phyloP scores from a whole-genome alignment of 2,329 filamentous ascomycete genomes.

The Periconia macrospinosa region DNA sequence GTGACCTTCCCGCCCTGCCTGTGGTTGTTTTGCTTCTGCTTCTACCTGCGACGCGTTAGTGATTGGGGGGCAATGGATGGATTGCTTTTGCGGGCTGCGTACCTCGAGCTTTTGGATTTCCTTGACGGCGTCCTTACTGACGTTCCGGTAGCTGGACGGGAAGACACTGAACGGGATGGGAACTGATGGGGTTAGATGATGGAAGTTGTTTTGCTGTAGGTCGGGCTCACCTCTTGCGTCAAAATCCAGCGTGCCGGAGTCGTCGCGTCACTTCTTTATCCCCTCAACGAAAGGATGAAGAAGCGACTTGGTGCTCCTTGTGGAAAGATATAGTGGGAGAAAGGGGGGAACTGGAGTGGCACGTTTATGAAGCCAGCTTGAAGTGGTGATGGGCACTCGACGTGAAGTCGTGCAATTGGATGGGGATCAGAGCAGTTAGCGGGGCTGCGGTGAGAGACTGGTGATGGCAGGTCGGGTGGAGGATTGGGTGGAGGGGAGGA shows the following conservation, averaged over 20 bases:
- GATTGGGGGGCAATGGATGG: neutral
- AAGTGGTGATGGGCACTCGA: slow-evolving; percentile 24
- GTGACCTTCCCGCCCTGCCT: slow-evolving; percentile 98
- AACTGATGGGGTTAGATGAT: slow-evolving; percentile 24
- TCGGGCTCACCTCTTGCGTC: slow-evolving; percentile 71
- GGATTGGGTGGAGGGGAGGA: slow-evolving; percentile 15
- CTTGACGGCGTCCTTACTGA: slow-evolving; percentile 56
- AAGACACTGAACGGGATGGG: slow-evolving; percentile 99
- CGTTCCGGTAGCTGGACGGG: slow-evolving; percentile 91
- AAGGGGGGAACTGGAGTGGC: slow-evolving; percentile 3
- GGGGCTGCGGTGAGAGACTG: slow-evolving; percentile 38
- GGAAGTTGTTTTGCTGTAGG: neutral
- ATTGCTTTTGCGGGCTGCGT: neutral
- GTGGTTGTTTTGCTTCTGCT: slow-evolving; percentile 80
- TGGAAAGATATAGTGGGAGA: slow-evolving; percentile 21
- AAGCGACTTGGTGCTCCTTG: slow-evolving; percentile 56
- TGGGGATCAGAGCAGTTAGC: slow-evolving; percentile 36
- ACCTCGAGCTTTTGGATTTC: slow-evolving; percentile 71
- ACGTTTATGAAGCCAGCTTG: slow-evolving; percentile 35
- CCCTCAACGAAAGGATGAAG: slow-evolving; percentile 69
- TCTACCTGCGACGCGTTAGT: slow-evolving; percentile 56
- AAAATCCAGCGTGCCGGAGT: slow-evolving; percentile 99
- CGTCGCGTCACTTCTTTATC: slow-evolving; percentile 69
- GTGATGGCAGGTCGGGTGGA: slow-evolving; percentile 32
- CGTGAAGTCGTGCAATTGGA: slow-evolving; percentile 40